phyloP scores from a whole-genome alignment of 129 eudicot genomes.

The Pulicaria dysenterica region DNA sequence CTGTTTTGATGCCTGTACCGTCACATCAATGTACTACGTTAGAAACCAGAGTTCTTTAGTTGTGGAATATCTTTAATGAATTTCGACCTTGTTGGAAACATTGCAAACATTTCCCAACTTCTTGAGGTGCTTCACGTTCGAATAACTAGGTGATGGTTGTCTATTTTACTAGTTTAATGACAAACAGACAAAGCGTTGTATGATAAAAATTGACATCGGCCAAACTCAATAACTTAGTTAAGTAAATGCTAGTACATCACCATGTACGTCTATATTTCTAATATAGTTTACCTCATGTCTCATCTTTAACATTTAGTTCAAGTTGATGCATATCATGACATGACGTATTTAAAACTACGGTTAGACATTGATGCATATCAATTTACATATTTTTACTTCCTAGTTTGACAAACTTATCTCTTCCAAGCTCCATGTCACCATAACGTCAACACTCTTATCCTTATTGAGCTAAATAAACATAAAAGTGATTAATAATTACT shows the following conservation, averaged over 20 bases:
- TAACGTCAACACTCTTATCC: not conserved
- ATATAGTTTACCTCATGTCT: not conserved
- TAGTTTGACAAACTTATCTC: slow-evolving; percentile 4
- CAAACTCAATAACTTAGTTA: not conserved
- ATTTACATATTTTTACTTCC: not conserved
- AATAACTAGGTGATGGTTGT: not conserved
- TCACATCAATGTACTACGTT: not conserved
- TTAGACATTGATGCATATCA: not conserved
- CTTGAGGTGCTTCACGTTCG: not conserved
- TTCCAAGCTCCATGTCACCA: not conserved
- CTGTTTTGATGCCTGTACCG: not conserved
- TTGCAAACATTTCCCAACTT: not conserved
- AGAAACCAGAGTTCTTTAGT: not conserved
- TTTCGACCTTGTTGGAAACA: not conserved
- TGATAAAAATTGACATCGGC: not conserved
- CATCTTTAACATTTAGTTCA: not conserved
- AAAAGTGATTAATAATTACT: slow-evolving; percentile 7
- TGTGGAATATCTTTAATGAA: not conserved
- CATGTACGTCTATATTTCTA: slow-evolving; percentile 3
- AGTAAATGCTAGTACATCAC: slow-evolving; percentile 10
- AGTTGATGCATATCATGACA: not conserved
- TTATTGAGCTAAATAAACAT: not conserved
- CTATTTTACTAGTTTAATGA: not conserved
- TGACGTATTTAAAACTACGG: not conserved
- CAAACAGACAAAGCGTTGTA: not conserved